phyloP scores from a whole-genome alignment of 179 eudicot species.

The Sideroxylon spinosum region DNA sequence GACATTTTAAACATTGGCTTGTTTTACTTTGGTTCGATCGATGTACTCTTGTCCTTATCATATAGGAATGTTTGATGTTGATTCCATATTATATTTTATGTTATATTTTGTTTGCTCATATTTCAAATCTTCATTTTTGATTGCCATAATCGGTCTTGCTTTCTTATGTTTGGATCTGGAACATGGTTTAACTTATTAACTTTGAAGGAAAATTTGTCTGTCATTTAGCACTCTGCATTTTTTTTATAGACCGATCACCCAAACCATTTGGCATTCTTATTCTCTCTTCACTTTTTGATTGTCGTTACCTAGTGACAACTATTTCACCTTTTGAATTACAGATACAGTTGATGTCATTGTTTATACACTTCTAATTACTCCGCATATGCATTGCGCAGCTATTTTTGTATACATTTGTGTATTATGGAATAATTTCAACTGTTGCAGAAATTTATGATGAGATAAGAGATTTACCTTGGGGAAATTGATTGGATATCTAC shows the following conservation, averaged over 20 bases:
- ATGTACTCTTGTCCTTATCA: conserved; percentile 3
- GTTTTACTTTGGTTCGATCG: background rate
- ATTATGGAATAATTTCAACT: background rate
- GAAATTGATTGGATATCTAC: background rate
- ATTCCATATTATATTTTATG: background rate
- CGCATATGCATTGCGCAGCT: background rate
- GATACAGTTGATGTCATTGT: background rate
- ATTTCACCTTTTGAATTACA: background rate
- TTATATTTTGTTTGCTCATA: too few species aligned
- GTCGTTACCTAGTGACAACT: background rate
- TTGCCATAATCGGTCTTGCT: too few species aligned
- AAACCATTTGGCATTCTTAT: background rate
- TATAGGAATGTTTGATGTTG: background rate
- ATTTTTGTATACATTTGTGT: background rate
- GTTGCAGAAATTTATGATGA: background rate
- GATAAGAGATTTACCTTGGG: background rate
- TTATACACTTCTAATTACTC: background rate
- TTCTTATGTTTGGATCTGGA: too few species aligned
- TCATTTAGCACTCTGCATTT: too few species aligned
- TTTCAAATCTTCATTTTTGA: too few species aligned
- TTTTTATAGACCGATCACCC: too few species aligned
- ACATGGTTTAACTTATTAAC: background rate
- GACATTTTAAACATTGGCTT: background rate
- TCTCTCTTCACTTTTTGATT: background rate
- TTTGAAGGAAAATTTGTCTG: too few species aligned